Evolutionary conservation across 257 asterid genomes (phyloP), one percentile per base, ranked within the genome.

Genomic region (Forsythia viridissima): DNA sequence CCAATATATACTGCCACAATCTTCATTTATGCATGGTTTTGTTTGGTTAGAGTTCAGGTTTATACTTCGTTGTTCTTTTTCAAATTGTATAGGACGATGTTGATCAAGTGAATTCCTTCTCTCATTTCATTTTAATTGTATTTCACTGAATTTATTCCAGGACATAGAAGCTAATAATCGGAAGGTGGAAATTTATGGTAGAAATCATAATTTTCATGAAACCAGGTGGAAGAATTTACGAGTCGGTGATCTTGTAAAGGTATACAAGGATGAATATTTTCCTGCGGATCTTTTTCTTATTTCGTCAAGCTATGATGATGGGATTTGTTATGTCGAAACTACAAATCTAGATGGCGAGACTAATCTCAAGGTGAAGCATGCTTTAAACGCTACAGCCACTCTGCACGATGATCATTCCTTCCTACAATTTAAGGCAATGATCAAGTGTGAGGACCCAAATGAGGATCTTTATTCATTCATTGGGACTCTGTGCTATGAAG

Each of bases 261-360:
- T 95, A 61, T 61, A 77, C 81, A 93, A 95, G 79, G 97, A 92
- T 75, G 97, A 95, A 77, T 92, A 93, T 78, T 93, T 95, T 72
- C 99, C 99, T 15, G 96, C 93, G 4, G 99, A 95, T 84, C 86
- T 95, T 46, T 82, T 95, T 55, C 94, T 93, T 82, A 89, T 95
- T 74, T 92, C 99, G 0, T 95, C 99, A 11, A 88, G 90, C 84
- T 92, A 88, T 8, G 96, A 92, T 5, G 98, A 95, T 75, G 99
- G 99, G 39, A 90, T 95, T 77, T 93, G 99, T 75, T 93, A 93
- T 20, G 99, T 95, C 4, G 98, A 95, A 81, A 95, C 99, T 13
- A 85, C 96, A 72, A 95, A 92, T 85, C 89, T 95, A 63, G 99
- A 95, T 41, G 99, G 99, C 71, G 99, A 95, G 82, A 93, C 98